Base-by-base conservation (phyloP, 169 alveolate genomes). In the Plasmodium ovale region DNA sequence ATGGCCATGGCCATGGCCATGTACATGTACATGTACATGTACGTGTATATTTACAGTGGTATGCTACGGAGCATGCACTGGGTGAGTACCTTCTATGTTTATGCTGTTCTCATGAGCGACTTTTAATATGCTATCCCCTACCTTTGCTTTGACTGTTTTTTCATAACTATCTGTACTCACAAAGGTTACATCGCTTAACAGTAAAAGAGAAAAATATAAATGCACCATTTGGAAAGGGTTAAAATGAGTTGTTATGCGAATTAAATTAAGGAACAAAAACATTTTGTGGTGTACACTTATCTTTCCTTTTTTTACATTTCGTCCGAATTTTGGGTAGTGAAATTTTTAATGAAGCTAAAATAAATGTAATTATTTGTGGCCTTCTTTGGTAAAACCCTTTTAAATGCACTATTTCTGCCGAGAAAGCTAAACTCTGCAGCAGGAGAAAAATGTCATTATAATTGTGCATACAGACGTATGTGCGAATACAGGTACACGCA, bases 31-130 rank as follows among this genome's bases (percentile, higher is more conserved):
- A 14, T 58, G 27, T 0, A 16, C 31, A 39, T 39, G 9, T 56
- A 19, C 21, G 27, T 31, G 19, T 56, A 16, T 16, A 56, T 56
- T 3, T 27, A 16, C 39, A 44, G 53, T 35, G 51, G 25, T 42
- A 31, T n/a, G n/a, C n/a, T n/a, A n/a, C n/a, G 53, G 23, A 69
- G n/a, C 21, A 21, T 10, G 33, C 23, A 53, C 25, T 29, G 58
- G 6, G 35, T 35, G 14, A 9, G 7, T 65, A 94, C 97, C 97
- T 89, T 95, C 97, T n/a, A 95, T 87, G 47, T 92, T 94, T 29
- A 95, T 87, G 58, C 91, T 74, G 60, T 93, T 88, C 51, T 90
- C 42, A 67, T 95, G 97, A 33, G 97, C 97, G 16, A 94, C 97
- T 67, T 95, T 96, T n/a, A 95, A 94, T 42, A 95, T 72, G 12